Percentiles rank a stretch among this genome's conserved stretches.
phyloP scores from a whole-genome alignment of 805 yeast genomes.

The Starmerella powellii region DNA sequence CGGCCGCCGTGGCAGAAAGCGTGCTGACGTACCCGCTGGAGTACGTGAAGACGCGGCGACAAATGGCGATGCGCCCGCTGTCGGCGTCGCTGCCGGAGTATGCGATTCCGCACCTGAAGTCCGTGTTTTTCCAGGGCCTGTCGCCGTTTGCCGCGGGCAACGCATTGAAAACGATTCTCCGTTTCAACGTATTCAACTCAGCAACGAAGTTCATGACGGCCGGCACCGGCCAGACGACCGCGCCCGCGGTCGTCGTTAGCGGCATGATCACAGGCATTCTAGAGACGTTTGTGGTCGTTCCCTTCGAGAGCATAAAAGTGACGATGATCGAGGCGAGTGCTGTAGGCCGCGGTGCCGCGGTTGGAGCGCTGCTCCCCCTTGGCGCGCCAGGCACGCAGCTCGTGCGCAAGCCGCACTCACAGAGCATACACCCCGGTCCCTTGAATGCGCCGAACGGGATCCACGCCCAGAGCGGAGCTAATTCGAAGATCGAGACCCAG shows the following conservation, averaged over 20 bases:
- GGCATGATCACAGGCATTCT: slow-evolving; percentile 71
- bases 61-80: slow-evolving; percentile 25
- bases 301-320: slow-evolving; percentile 73
- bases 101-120: slow-evolving; percentile 19
- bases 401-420: not conserved
- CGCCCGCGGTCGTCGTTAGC: slow-evolving; percentile 49
- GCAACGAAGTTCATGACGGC: slow-evolving; percentile 57
- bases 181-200: slow-evolving; percentile 66
- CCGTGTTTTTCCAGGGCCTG: slow-evolving; percentile 44
- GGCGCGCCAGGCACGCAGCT: slow-evolving; percentile 19
- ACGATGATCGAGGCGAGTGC: slow-evolving; percentile 50
- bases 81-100: slow-evolving; percentile 9
- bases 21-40: slow-evolving; percentile 34
- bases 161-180: slow-evolving; percentile 55
- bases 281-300: slow-evolving; percentile 67
- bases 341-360: slow-evolving; percentile 23
- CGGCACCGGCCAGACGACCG: slow-evolving; percentile 38
- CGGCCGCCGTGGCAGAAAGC: slow-evolving; percentile 32
- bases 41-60: slow-evolving; percentile 30
- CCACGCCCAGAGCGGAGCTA: too few relatives aligned
- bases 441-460: too few relatives aligned
- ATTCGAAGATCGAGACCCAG: not conserved
- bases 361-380: slow-evolving; percentile 28
- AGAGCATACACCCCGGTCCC: too few relatives aligned
- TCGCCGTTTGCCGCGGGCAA: slow-evolving; percentile 67